These are phyloP conservation scores for Rhizodiscina lignyota DNA, from an alignment of 495 filamentous ascomycete genomes.

Conservation along the genomic window DNA sequence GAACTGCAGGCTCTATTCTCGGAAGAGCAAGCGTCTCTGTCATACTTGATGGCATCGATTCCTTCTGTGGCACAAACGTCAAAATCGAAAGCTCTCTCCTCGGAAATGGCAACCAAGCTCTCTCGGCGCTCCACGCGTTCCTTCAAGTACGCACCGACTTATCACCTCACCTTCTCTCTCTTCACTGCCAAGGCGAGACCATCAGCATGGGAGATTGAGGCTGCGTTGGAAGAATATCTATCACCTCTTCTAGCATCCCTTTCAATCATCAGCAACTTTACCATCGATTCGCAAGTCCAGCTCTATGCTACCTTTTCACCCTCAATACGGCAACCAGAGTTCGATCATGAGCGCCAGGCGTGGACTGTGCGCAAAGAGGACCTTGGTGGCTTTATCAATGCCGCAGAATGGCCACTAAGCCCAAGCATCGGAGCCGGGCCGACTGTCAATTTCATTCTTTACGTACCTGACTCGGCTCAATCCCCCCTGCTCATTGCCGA, in stretches of 20 bases:
- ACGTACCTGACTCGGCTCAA: conserved; percentile 46
- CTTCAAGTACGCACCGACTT: conserved; percentile 82
- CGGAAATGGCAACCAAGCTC: conserved; percentile 33
- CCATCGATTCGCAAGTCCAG: conserved; percentile 91
- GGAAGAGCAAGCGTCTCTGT: conserved; percentile 81
- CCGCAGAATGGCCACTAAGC: conserved; percentile 90
- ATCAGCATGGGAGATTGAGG: conserved; percentile 82
- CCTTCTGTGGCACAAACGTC: conserved; percentile 4
- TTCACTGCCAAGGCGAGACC: conserved; percentile 66
- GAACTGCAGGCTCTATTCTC: conserved; percentile 65
- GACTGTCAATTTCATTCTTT: conserved; percentile 90
- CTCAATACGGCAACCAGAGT: conserved; percentile 45
- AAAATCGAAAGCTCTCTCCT: conserved; percentile 21
- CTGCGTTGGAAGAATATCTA: conserved; percentile 66
- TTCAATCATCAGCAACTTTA: conserved; percentile 80
- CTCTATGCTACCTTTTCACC: conserved; percentile 68
- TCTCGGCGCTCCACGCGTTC: conserved; percentile 54
- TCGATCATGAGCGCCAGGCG: conserved; percentile 29
- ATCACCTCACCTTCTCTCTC: conserved; percentile 89
- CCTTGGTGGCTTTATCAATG: conserved; percentile 87
- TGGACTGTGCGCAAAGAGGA: conserved; percentile 74
- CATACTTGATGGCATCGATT: conserved; percentile 53
- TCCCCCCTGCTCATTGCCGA: conserved; percentile 52
- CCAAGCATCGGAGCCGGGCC: conserved; percentile 87
- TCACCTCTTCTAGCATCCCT: conserved; percentile 64